Evolutionary conservation across 73 alveolate species (phyloP).

Genomic region (Paramecium caudatum): DNA sequence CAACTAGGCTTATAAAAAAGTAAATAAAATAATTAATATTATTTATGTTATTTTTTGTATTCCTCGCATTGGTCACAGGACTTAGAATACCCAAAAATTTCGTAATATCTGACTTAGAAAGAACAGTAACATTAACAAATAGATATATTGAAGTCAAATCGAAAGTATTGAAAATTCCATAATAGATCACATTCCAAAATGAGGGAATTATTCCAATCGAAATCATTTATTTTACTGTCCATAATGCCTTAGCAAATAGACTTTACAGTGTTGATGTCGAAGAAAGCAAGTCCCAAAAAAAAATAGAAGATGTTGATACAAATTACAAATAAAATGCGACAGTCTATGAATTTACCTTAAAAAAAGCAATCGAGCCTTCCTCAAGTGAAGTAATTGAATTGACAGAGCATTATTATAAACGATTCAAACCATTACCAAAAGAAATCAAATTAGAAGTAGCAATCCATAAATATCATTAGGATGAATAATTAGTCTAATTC

Average conservation of each 20-base stretch:
- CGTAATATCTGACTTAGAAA: not conserved
- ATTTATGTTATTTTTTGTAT: conserved; percentile 41
- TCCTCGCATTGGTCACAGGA: not conserved
- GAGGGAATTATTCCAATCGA: conserved; percentile 67
- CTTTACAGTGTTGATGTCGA: conserved; percentile 27
- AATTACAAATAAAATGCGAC: conserved; percentile 64
- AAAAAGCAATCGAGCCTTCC: conserved; percentile 51
- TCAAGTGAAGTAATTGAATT: conserved; percentile 23
- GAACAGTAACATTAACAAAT: conserved; percentile 4
- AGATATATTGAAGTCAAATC: not conserved
- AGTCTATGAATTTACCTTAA: conserved; percentile 68
- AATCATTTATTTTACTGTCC: conserved; percentile 72
- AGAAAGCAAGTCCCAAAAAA: conserved; percentile 49
- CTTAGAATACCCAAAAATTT: conserved; percentile 34
- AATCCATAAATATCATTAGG: conserved; percentile 57
- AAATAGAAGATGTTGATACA: conserved; percentile 57
- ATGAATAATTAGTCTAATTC: conserved; percentile 85
- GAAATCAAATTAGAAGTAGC: conserved; percentile 82
- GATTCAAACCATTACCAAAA: conserved; percentile 84
- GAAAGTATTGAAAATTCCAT: not conserved
- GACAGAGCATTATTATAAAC: conserved; percentile 71
- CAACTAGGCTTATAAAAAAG: not conserved
- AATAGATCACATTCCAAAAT: conserved; percentile 56
- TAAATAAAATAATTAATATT: not conserved
- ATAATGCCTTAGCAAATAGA: conserved; percentile 47